Percentiles rank a stretch among this genome's conserved stretches.
These are phyloP conservation scores for Gnaphalium uliginosum DNA, from an alignment of 129 eudicot species.

Conservation along the genomic window DNA sequence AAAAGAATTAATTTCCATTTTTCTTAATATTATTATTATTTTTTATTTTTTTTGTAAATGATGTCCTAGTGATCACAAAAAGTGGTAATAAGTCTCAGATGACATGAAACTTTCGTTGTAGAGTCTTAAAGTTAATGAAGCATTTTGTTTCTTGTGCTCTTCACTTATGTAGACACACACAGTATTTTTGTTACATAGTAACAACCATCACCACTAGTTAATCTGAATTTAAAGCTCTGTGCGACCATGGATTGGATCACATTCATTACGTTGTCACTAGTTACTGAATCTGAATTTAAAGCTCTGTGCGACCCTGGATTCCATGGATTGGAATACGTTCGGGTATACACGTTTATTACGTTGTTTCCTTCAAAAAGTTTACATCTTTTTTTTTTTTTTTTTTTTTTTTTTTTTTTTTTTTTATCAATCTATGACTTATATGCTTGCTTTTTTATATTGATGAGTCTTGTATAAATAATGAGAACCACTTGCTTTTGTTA, in stretches of 20 bases:
- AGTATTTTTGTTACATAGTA: background rate
- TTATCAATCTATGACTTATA: background rate
- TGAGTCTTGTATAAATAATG: background rate
- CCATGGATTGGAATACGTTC: background rate
- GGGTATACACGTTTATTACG: background rate
- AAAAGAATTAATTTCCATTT: background rate
- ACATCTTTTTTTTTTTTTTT: too few species aligned
- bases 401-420: too few species aligned
- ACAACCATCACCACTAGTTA: background rate
- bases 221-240: background rate
- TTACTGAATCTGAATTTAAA: background rate
- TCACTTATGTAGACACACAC: background rate
- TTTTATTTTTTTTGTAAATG: background rate
- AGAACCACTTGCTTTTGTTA: background rate
- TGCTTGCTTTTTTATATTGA: background rate
- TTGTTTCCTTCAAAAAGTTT: background rate
- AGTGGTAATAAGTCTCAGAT: background rate
- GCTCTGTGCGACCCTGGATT: background rate
- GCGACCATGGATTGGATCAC: slow-evolving; percentile 3
- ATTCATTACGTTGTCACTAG: background rate
- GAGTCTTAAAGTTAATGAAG: background rate
- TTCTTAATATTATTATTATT: too few species aligned
- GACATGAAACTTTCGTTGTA: background rate
- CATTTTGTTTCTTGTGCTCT: slow-evolving; percentile 1
- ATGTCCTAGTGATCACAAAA: background rate